These are phyloP conservation scores for Backusella tarrabulga DNA, from an alignment of 192 early-diverging fungal genomes.

Conservation along the genomic window DNA sequence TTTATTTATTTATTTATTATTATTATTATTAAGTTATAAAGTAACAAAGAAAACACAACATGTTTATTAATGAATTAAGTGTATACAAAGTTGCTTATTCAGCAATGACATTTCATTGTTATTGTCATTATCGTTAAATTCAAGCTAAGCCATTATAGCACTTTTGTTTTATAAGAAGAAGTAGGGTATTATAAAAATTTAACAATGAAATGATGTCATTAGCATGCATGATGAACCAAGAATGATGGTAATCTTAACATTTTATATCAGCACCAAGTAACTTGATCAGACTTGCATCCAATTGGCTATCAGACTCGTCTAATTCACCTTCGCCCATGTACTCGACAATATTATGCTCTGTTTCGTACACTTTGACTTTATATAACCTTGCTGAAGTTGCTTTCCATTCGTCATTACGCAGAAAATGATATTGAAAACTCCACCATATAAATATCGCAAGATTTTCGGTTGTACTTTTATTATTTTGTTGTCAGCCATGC, in stretches of 20 bases:
- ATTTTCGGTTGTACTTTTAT: conserved; percentile 83
- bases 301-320: conserved; percentile 1
- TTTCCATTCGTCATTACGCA: conserved; percentile 2
- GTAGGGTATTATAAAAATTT: not conserved
- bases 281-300: not conserved
- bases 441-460: conserved; percentile 86
- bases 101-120: not conserved
- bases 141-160: not conserved
- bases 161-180: not conserved
- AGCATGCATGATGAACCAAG: not conserved
- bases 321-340: conserved; percentile 56
- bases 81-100: no score
- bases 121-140: not conserved
- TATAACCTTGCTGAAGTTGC: conserved; percentile 37
- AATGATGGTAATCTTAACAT: not conserved
- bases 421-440: conserved; percentile 37
- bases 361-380: conserved; percentile 67
- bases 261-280: not conserved
- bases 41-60: not conserved
- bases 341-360: conserved; percentile 65
- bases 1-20: not conserved
- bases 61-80: no score
- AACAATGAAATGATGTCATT: not conserved
- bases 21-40: no score
- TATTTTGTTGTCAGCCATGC: not conserved